Evolutionary conservation across 495 filamentous ascomycete genomes (phyloP).

Genomic region (Echria macrotheca): DNA sequence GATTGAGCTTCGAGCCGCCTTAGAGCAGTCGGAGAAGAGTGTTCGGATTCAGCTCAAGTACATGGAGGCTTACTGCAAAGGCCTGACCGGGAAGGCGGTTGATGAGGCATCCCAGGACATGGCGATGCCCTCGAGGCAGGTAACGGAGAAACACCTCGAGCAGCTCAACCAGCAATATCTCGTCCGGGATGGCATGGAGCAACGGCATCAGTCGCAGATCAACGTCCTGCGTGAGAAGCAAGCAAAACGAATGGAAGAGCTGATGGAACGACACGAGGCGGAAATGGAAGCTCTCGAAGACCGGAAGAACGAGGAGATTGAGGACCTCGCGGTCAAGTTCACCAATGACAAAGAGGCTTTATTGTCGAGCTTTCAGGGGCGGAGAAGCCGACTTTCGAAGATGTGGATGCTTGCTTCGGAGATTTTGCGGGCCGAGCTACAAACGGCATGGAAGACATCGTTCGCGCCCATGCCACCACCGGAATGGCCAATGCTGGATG

Average conservation of each 20-base stretch:
- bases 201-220: constrained; percentile 65
- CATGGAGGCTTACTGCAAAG: constrained; percentile 74
- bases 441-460: constrained; percentile 39
- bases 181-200: constrained; percentile 61
- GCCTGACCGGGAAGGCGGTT: constrained; percentile 36
- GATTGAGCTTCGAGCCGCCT: constrained; percentile 48
- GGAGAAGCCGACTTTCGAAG: constrained; percentile 44
- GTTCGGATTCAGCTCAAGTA: constrained; percentile 66
- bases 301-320: constrained; percentile 47
- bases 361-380: constrained; percentile 41
- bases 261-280: constrained; percentile 57
- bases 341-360: constrained; percentile 49
- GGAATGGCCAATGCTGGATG: too few species aligned
- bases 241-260: constrained; percentile 60
- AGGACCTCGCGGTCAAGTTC: constrained; percentile 53
- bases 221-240: constrained; percentile 78
- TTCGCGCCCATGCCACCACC: constrained; percentile 48
- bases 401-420: constrained; percentile 63
- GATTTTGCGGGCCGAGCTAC: constrained; percentile 56
- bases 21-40: constrained; percentile 51
- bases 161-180: constrained; percentile 70
- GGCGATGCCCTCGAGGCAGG: constrained; percentile 35
- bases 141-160: constrained; percentile 52
- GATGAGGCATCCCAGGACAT: neutral
- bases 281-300: constrained; percentile 54